These are phyloP conservation scores for Penicillium robsamsonii DNA, from an alignment of 495 filamentous ascomycete genomes.

Conservation along the genomic window DNA sequence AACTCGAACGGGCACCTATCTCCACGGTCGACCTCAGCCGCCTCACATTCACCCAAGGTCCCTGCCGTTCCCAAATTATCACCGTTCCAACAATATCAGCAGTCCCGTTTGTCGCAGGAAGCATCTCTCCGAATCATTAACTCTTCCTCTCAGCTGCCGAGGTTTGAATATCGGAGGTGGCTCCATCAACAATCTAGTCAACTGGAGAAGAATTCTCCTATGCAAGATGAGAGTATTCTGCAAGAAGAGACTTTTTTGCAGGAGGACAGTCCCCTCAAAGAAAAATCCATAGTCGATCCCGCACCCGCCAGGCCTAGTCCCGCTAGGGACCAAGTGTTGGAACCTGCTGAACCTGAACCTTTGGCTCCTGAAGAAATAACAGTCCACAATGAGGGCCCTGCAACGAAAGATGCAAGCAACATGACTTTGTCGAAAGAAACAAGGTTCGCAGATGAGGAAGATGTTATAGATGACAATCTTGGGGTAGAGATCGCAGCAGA, in stretches of 20 bases:
- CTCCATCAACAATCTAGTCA: conserved; percentile 13
- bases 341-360: not conserved
- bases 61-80: not conserved
- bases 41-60: not conserved
- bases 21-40: not conserved
- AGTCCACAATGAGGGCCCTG: not conserved
- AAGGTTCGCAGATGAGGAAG: conserved; percentile 17
- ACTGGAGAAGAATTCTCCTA: conserved; percentile 2
- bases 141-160: conserved; percentile 45
- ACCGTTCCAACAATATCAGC: conserved; percentile 1
- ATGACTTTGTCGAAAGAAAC: conserved; percentile 19
- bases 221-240: conserved; percentile 5
- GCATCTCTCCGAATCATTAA: conserved; percentile 36
- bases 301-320: not conserved
- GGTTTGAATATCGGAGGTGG: conserved; percentile 48
- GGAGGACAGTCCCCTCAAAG: not conserved
- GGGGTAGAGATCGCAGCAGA: not conserved
- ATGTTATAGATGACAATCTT: not conserved
- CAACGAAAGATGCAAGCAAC: not conserved
- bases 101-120: conserved; percentile 2
- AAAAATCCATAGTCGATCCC: not conserved
- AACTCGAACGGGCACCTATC: not conserved
- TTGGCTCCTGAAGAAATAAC: not conserved
- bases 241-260: conserved; percentile 10
- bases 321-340: not conserved